A percentile compares a stretch with the other conserved stretches of the same genome.
Evolutionary conservation across 1,139 yeast species (phyloP).

Genomic region (Sugiyamaella japonica): DNA sequence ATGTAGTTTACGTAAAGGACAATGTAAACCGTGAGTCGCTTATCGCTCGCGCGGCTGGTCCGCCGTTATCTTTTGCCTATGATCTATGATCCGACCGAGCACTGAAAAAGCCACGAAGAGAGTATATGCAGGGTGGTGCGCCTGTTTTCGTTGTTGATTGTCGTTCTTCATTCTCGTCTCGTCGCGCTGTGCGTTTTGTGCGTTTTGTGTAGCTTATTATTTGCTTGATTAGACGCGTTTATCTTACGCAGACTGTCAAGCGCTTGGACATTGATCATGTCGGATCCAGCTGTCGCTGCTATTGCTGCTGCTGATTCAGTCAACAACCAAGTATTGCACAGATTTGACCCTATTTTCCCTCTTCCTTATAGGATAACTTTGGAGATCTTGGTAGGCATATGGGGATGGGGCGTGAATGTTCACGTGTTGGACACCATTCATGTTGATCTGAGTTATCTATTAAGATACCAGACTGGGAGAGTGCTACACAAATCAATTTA

Average conservation of each 20-base stretch:
- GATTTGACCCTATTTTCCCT: slow-evolving; percentile 46
- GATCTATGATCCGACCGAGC: not conserved
- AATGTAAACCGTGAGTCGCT: too few relatives aligned
- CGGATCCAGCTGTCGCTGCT: not conserved
- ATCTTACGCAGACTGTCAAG: too few relatives aligned
- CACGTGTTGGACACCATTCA: slow-evolving; percentile 41
- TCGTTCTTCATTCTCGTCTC: not conserved
- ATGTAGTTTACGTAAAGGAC: too few relatives aligned
- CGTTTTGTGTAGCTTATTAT: too few relatives aligned
- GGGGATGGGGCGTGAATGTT: slow-evolving; percentile 53
- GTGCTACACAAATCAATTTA: slow-evolving; percentile 31
- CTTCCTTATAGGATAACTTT: slow-evolving; percentile 51
- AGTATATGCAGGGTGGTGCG: not conserved
- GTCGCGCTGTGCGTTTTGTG: too few relatives aligned
- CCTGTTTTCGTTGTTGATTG: not conserved
- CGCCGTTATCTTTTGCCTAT: not conserved
- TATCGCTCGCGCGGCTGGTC: too few relatives aligned
- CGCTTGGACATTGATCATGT: not conserved
- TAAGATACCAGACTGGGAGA: slow-evolving; percentile 38
- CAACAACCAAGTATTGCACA: slow-evolving; percentile 11
- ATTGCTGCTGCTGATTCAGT: not conserved
- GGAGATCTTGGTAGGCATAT: slow-evolving; percentile 48
- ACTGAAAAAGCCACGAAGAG: not conserved
- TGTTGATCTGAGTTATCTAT: slow-evolving; percentile 46
- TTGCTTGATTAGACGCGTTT: too few relatives aligned